Percentiles rank a stretch among this genome's conserved stretches.
Evolutionary conservation across 768 basidiomycete genomes (phyloP).

Genomic region (Mycena vulgaris): DNA sequence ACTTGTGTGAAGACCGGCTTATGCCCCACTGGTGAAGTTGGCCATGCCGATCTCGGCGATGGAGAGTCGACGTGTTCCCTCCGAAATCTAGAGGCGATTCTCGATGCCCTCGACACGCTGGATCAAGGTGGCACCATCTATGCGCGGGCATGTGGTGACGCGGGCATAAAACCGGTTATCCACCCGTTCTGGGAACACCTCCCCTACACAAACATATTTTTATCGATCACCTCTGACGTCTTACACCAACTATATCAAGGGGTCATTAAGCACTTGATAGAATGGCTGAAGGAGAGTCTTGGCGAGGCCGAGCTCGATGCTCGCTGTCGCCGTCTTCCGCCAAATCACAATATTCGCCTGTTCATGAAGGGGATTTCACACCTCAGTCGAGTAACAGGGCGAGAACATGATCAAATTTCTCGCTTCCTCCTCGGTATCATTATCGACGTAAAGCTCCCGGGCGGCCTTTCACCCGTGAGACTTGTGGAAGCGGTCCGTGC

Average conservation of each 20-base stretch:
- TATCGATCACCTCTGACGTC: too few species aligned
- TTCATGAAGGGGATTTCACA: constrained; percentile 21
- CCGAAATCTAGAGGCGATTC: constrained; percentile 1
- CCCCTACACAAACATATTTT: constrained; percentile 47
- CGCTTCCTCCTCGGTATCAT: constrained; percentile 18
- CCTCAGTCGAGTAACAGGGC: not conserved
- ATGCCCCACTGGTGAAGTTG: not conserved
- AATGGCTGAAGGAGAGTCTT: constrained; percentile 37
- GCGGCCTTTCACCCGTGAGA: not conserved
- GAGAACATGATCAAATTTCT: constrained; percentile 15
- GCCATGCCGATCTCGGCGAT: not conserved
- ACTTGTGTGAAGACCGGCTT: constrained; percentile 9
- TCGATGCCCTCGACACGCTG: constrained; percentile 4
- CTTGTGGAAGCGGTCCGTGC: constrained; percentile 8
- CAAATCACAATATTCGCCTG: too few species aligned
- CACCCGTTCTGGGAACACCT: constrained; percentile 47
- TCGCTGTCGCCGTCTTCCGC: constrained; percentile 45
- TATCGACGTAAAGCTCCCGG: not conserved
- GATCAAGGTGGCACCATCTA: constrained; percentile 6
- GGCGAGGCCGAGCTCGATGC: constrained; percentile 45
- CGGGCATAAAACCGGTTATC: constrained; percentile 9
- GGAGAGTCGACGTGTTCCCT: not conserved
- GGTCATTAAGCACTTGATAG: constrained; percentile 47
- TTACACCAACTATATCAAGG: too few species aligned
- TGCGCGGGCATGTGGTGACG: not conserved